phyloP scores from a whole-genome alignment of 371 early-diverging fungal genomes.

The Circinella minor region DNA sequence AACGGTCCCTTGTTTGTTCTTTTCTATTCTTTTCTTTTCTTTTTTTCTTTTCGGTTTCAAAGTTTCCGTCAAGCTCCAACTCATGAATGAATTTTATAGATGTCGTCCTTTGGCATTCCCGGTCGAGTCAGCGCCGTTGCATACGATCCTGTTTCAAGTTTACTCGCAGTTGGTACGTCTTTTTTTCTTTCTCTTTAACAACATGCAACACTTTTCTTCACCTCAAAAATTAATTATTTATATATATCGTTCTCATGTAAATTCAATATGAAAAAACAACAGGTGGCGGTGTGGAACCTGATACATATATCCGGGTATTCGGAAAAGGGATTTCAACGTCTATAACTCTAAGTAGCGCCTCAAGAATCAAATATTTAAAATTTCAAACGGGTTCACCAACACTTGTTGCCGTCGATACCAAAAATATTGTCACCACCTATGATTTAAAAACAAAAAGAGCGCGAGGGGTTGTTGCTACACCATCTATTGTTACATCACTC shows the following conservation, averaged over 20 bases:
- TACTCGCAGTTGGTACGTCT: conserved; percentile 60
- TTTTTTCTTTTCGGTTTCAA: too few relatives aligned
- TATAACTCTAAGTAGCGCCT: conserved; percentile 27
- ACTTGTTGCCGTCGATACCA: conserved; percentile 52
- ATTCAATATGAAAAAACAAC: neutral
- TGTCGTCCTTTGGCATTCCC: conserved; percentile 57
- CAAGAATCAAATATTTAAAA: conserved; percentile 52
- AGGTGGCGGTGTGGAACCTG: conserved; percentile 23
- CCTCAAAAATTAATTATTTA: neutral
- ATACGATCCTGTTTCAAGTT: conserved; percentile 58
- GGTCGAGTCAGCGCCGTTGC: conserved; percentile 50
- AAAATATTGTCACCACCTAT: conserved; percentile 54
- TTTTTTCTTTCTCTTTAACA: too few relatives aligned
- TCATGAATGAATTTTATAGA: conserved; percentile 14
- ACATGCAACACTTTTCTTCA: too few relatives aligned
- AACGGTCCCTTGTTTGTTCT: too few relatives aligned
- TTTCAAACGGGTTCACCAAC: conserved; percentile 57
- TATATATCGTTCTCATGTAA: neutral
- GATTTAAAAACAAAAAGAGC: conserved; percentile 52
- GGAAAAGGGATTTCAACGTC: conserved; percentile 43
- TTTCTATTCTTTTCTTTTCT: too few relatives aligned
- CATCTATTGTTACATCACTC: conserved; percentile 55
- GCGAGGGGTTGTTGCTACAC: conserved; percentile 41
- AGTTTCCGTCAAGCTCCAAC: too few relatives aligned
- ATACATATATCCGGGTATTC: conserved; percentile 42